Base-by-base conservation (phyloP, 768 basidiomycete species). In the Mycena pura region DNA sequence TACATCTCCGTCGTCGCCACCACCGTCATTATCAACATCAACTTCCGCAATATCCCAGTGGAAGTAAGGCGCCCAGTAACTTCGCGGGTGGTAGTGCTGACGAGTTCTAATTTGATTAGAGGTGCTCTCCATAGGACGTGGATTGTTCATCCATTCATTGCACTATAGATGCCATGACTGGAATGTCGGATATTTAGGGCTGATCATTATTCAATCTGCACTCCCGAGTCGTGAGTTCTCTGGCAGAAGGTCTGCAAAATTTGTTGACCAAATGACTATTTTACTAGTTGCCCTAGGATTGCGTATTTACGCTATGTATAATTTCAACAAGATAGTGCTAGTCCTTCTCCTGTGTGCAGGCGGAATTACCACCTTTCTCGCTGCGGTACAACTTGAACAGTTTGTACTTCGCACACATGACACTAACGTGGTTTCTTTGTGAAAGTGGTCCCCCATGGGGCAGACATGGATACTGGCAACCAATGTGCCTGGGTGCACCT, bases 281-380 rank as follows among this genome's bases (percentile, higher is more conserved):
- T 40, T 6, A 31, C 13, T 14, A 19, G 39, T 13, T 17, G 7
- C 19, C n/a, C 46, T 61, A 5, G 59, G 27, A 39, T 25, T 61
- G 36, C 44, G 59, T 5, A 17, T 61, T 14, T 61, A 61, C 27
- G 59, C 24, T 6, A 47, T 54, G 45, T 61, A 54, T n/a, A 47
- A 41, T 27, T 54, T 24, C 45, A 54, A 28, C 45, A 53, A 43
- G 46, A 25, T 27, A 9, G 38, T 61, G 3, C 34, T 61, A 2
- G 22, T 13, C 2, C 17, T 53, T 14, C 39, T 61, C 0, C 3
- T 21, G 17, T 6, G 2, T 17, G 15, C 24, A 3, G 51, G 44
- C 14, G 2, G 41, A 0, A 17, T 11, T 1, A 39, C 59, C 5
- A 14, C 36, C 11, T 11, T 3, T 13, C 38, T 61, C 19, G 59